Conservation (phyloP, 306 rosid species). For the Gillenia trifoliata region DNA sequence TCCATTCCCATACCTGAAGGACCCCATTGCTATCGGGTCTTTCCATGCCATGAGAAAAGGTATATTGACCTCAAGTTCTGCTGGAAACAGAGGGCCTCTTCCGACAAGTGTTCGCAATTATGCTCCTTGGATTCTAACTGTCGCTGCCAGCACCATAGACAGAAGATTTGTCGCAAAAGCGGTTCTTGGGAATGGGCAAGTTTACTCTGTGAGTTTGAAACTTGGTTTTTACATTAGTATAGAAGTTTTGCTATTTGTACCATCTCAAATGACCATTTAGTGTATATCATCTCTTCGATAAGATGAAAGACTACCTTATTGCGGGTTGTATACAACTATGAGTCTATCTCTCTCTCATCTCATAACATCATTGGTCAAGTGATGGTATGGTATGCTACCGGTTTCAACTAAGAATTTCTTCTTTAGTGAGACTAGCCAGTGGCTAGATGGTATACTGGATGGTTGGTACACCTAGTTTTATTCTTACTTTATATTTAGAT, state of each 20-base stretch:
- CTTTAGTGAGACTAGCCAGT: no score
- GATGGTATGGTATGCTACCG: no score
- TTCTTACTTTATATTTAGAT: no score
- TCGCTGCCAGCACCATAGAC: slow-evolving; percentile 3
- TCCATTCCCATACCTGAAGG: not conserved
- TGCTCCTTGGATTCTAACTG: not conserved
- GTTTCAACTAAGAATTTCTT: no score
- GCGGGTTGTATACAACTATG: no score
- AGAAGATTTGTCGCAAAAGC: not conserved
- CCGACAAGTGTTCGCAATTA: not conserved
- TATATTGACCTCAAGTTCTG: not conserved
- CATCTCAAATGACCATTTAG: not conserved
- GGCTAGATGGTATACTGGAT: no score
- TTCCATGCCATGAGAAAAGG: not conserved
- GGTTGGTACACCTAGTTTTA: no score
- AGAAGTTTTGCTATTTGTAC: not conserved
- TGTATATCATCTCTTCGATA: not conserved
- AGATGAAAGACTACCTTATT: no score
- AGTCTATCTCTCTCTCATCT: no score
- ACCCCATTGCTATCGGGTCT: not conserved
- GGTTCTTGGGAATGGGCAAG: slow-evolving; percentile 5
- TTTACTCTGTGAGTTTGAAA: not conserved
- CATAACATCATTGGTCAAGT: no score
- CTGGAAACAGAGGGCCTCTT: not conserved
- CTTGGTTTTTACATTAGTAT: not conserved